Evolutionary conservation across 352 stramenopile species (phyloP).

Genomic region (Globisporangium acanthophoron): DNA sequence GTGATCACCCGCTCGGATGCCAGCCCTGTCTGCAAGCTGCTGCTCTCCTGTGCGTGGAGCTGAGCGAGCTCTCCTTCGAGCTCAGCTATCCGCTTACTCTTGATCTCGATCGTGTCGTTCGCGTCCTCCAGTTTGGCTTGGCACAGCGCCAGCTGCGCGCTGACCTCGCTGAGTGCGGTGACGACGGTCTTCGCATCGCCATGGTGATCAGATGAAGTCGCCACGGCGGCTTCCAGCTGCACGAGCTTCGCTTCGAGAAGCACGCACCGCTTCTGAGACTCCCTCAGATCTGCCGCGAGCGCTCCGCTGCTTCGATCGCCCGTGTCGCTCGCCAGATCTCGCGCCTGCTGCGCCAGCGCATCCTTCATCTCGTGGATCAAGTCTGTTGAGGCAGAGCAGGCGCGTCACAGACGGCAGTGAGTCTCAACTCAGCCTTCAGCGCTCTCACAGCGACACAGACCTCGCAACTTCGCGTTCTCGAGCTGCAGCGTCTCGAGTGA

Average conservation of each 20-base stretch:
- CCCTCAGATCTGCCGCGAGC: slow-evolving; percentile 21
- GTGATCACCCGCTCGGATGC: slow-evolving; percentile 13
- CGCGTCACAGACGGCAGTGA: background rate
- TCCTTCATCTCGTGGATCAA: slow-evolving; percentile 80
- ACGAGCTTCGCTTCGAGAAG: slow-evolving; percentile 38
- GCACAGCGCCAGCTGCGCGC: slow-evolving; percentile 29
- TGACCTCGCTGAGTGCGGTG: slow-evolving; percentile 6
- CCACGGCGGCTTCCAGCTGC: slow-evolving; percentile 10
- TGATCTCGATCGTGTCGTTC: slow-evolving; percentile 29
- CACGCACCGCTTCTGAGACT: slow-evolving; percentile 35
- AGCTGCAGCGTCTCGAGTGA: slow-evolving; percentile 25
- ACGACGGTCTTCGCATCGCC: background rate
- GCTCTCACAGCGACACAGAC: slow-evolving; percentile 3
- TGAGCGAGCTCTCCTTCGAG: slow-evolving; percentile 30
- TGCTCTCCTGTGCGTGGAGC: slow-evolving; percentile 5
- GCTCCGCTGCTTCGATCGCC: slow-evolving; percentile 2
- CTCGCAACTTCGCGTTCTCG: slow-evolving; percentile 56
- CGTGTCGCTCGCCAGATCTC: slow-evolving; percentile 4
- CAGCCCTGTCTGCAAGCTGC: background rate
- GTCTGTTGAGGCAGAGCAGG: slow-evolving; percentile 14
- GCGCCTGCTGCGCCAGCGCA: slow-evolving; percentile 46
- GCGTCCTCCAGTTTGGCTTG: slow-evolving; percentile 41
- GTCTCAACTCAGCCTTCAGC: background rate
- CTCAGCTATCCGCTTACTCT: slow-evolving; percentile 37
- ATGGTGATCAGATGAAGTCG: background rate